Percentiles rank a stretch among this genome's conserved stretches.
These are phyloP conservation scores for Besnoitia besnoiti DNA, from an alignment of 169 alveolate genomes.

Conservation along the genomic window DNA sequence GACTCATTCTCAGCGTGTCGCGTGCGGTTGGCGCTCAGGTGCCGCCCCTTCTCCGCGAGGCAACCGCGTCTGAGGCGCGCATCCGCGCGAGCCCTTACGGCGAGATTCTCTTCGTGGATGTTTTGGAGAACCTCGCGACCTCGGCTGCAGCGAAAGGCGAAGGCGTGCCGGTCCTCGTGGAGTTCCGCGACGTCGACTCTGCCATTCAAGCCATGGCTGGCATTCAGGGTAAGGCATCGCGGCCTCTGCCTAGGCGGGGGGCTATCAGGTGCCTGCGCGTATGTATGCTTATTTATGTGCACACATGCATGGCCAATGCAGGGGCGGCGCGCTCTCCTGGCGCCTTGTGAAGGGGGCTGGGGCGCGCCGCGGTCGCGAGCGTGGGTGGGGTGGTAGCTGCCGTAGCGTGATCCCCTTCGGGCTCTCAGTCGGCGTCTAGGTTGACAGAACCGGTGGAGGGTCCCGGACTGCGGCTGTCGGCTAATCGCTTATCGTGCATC, in stretches of 20 bases:
- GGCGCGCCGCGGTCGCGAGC: neutral
- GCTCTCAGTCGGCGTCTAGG: no score
- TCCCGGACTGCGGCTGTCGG: no score
- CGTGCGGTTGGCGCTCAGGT: neutral
- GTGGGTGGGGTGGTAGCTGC: neutral
- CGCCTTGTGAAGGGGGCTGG: neutral
- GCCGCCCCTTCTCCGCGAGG: neutral
- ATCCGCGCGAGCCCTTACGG: constrained; percentile 26
- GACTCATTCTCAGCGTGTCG: neutral
- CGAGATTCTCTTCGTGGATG: neutral
- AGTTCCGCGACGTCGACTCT: constrained; percentile 38
- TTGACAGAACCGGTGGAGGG: no score
- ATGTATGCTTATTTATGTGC: neutral
- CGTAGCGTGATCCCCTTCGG: no score
- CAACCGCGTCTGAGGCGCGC: constrained; percentile 23
- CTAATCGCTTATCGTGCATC: no score
- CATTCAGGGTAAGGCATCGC: constrained; percentile 13
- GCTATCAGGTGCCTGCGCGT: neutral
- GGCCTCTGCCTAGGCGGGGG: neutral
- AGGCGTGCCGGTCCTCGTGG: constrained; percentile 36
- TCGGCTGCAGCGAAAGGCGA: constrained; percentile 26
- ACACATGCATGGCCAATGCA: neutral
- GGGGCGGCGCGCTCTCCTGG: neutral
- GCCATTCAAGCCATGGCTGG: constrained; percentile 37
- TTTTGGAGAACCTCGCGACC: constrained; percentile 7